Evolutionary conservation across 192 early-diverging fungal genomes (phyloP).

Genomic region (Gonapodya prolifera): DNA sequence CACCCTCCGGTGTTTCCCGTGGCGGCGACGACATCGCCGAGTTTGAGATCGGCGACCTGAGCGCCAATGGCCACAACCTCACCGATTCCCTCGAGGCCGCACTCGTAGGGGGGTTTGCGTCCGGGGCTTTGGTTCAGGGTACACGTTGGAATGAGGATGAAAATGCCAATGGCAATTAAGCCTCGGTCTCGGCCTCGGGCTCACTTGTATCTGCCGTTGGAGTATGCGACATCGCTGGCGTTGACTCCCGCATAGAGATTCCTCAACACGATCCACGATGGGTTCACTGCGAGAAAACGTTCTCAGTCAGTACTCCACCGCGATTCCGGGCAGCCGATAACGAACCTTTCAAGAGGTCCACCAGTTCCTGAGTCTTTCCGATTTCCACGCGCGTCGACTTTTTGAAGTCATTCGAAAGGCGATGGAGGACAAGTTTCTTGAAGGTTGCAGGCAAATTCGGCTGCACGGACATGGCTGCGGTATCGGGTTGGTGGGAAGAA

Average conservation of each 20-base stretch:
- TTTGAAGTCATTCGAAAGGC: slow-evolving; percentile 21
- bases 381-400: slow-evolving; percentile 23
- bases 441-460: slow-evolving; percentile 10
- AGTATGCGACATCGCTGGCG: slow-evolving; percentile 41
- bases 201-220: slow-evolving; percentile 31
- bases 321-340: not conserved
- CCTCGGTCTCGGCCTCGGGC: not conserved
- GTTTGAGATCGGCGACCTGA: not conserved
- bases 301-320: not conserved
- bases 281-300: not conserved
- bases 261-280: slow-evolving; percentile 23
- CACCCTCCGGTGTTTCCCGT: slow-evolving; percentile 21
- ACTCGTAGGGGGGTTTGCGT: slow-evolving; percentile 28
- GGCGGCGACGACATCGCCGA: not conserved
- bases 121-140: not conserved
- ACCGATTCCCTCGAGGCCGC: slow-evolving; percentile 42
- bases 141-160: too few species aligned
- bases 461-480: not conserved
- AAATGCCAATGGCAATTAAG: too few species aligned
- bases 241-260: slow-evolving; percentile 37
- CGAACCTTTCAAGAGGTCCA: not conserved
- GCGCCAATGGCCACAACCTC: slow-evolving; percentile 32
- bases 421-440: slow-evolving; percentile 23
- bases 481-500: too few species aligned
- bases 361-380: not conserved